Evolutionary conservation across 2,329 filamentous ascomycete genomes (phyloP), one percentile per base, ranked within the genome.

Genomic region (Botrytis squamosa): DNA sequence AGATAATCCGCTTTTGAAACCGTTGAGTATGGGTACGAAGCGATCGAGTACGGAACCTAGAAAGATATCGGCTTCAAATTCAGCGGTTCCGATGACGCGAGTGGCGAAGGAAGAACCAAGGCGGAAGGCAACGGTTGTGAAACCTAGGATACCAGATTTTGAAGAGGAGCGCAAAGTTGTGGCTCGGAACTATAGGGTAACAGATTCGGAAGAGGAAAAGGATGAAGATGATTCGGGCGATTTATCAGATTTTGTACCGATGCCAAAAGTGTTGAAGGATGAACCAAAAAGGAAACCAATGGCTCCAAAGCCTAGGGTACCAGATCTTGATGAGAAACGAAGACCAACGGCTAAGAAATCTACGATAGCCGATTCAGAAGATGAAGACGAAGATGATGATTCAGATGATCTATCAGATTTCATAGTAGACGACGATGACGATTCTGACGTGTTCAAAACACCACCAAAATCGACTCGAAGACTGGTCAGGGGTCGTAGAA

Each of bases 321-420:
- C 63, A 10, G 25, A 60, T 16, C n/a, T 20, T 7, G 40, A 59
- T 22, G 52, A 69, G 22, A 16, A 44, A 42, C 38, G 42, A 6
- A 59, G 57, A 36, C 20, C n/a, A 38, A 33, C n/a, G 22, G 38
- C 55, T 36, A 10, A 42, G 44, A 55, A 42, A 57, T 22, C 62
- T 33, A 59, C 3, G 29, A 9, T 52, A 67, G 4, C 38, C n/a
- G 60, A 72, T 33, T 67, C 62, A 20, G 70, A 71, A 6, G 70
- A 52, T 14, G 60, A 71, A 18, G 59, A 64, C 2, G 69, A 65
- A 38, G 73, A 62, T 65, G 73, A 77, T 0, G 76, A 76, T 42
- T 75, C 70, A 4, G 77, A 77, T 62, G 76, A 72, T 12, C 40
- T 81, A 3, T 81, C 80, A 1, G 80, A 80, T 74, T 81, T 81